A percentile compares a stretch with the other conserved stretches of the same genome.
phyloP scores from a whole-genome alignment of 139 green algal genomes.

The Zygnema cylindricum region DNA sequence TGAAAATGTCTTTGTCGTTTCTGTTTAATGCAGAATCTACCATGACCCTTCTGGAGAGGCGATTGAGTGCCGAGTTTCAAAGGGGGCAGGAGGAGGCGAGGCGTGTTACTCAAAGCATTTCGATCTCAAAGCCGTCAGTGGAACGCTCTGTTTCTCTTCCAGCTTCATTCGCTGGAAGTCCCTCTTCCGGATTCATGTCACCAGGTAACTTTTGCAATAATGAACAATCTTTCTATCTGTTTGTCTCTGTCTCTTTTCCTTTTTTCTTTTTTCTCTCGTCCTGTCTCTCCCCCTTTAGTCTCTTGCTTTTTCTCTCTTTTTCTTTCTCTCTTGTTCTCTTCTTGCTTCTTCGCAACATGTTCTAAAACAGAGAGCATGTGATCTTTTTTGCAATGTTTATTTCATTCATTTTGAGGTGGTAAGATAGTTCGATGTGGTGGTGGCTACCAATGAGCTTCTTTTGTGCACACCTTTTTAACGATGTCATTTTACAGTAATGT shows the following conservation, averaged over 20 bases:
- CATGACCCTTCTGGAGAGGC: not conserved
- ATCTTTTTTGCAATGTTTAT: too few species aligned
- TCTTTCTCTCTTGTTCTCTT: not conserved
- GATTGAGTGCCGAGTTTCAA: conserved; percentile 30
- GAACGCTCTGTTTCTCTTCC: not conserved
- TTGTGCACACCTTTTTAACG: too few species aligned
- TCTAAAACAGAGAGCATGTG: too few species aligned
- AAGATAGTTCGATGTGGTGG: too few species aligned
- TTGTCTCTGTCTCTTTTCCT: not conserved
- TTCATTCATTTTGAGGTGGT: too few species aligned
- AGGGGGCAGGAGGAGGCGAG: conserved; percentile 17
- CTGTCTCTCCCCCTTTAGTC: not conserved
- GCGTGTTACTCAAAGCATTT: conserved; percentile 17
- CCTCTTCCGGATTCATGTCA: not conserved
- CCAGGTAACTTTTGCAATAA: not conserved
- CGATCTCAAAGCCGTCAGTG: conserved; percentile 4
- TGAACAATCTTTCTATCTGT: too few species aligned
- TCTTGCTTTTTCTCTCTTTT: not conserved
- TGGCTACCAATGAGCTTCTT: too few species aligned
- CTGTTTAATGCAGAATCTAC: too few species aligned
- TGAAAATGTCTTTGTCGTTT: too few species aligned
- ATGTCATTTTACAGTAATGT: too few species aligned
- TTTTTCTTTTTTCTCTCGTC: not conserved
- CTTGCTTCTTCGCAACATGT: not conserved
- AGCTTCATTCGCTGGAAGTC: not conserved